Conservation (phyloP, 202 grass and related monocot species). For the Setaria italica region DNA sequence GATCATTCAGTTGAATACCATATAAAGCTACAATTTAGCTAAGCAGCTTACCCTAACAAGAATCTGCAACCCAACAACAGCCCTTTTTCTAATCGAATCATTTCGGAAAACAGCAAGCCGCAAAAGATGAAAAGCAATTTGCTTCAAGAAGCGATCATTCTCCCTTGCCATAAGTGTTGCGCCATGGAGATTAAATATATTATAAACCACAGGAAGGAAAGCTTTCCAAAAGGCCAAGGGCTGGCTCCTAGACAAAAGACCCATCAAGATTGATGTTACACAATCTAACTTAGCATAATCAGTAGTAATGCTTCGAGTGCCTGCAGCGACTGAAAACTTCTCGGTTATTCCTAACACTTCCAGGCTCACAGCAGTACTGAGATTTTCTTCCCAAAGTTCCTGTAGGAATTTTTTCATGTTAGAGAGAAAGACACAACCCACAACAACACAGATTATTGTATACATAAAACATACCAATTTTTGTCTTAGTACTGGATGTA, state of each 20-base stretch:
- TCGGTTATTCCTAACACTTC: slow-evolving; percentile 90
- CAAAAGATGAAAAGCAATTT: slow-evolving; percentile 97
- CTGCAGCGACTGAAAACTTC: slow-evolving; percentile 89
- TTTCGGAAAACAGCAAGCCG: slow-evolving; percentile 95
- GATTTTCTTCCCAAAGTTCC: slow-evolving; percentile 98
- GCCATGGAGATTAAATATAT: slow-evolving; percentile 90
- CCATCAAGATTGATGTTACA: slow-evolving; percentile 85
- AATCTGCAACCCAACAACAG: slow-evolving; percentile 88
- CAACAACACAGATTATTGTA: slow-evolving; percentile 35
- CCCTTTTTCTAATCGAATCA: slow-evolving; percentile 84
- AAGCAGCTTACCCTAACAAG: slow-evolving; percentile 85
- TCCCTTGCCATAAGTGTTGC: slow-evolving; percentile 93
- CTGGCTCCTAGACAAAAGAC: slow-evolving; percentile 87
- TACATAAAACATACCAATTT: slow-evolving; percentile 77
- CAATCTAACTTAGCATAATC: slow-evolving; percentile 95
- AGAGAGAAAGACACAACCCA: slow-evolving; percentile 22
- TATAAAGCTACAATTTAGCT: slow-evolving; percentile 41
- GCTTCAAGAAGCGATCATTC: slow-evolving; percentile 99
- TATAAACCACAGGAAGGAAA: slow-evolving; percentile 84
- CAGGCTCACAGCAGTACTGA: slow-evolving; percentile 81
- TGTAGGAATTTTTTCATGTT: slow-evolving; percentile 47
- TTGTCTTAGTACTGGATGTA: slow-evolving; percentile 91
- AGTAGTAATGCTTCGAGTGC: slow-evolving; percentile 81
- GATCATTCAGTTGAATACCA: slow-evolving; percentile 39
- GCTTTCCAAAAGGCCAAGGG: slow-evolving; percentile 91